Evolutionary conservation across 768 basidiomycete species (phyloP), one percentile per base, ranked within the genome.

Genomic region (Gautieria morchelliformis): DNA sequence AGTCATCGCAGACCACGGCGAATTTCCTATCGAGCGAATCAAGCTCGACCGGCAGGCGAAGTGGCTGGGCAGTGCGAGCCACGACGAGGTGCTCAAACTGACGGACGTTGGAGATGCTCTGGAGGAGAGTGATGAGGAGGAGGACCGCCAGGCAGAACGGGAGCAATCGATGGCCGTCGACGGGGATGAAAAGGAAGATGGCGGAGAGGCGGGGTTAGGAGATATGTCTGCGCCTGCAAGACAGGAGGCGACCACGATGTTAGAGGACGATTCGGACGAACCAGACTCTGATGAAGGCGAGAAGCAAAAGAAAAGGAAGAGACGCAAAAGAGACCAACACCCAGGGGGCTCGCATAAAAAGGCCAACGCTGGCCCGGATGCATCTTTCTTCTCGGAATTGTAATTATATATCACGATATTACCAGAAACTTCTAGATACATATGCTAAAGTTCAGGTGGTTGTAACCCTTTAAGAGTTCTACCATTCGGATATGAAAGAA

Each of bases 41-140:
- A 82, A 80, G 19, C 72, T 94, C 19, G 83, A 82, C 63, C 69
- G 71, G 47, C 74, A 82, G 58, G 77, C 78, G 20, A 84, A 84
- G 72, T 96, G 93, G 91, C 79, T 93, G n/a, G 94, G 85, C 20
- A 94, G 92, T 67, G 89, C 83, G 24, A 90, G 91, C 32, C 93
- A 97, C 63, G 94, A 97, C 60, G 89, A 95, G 57, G 75, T 80
- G 8, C 66, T 96, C 62, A 86, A 85, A 65, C 71, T 97, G 72
- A 94, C 92, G 27, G 87, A 95, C 70, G 73, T 97, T 50, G 82
- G 78, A 63, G 85, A 81, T 37, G 80, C 92, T 48, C 86, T 95
- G 62, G 77, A 80, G 59, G 78, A 79, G 35, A 77, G 74, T 35
- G 78, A 75, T 30, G 70, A 68, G 3, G 70, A 72, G 22, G 70